Percentiles rank a stretch among this genome's conserved stretches.
These are phyloP conservation scores for Pleoardoris graminearum DNA, from an alignment of 2,329 filamentous ascomycete genomes.

Conservation along the genomic window DNA sequence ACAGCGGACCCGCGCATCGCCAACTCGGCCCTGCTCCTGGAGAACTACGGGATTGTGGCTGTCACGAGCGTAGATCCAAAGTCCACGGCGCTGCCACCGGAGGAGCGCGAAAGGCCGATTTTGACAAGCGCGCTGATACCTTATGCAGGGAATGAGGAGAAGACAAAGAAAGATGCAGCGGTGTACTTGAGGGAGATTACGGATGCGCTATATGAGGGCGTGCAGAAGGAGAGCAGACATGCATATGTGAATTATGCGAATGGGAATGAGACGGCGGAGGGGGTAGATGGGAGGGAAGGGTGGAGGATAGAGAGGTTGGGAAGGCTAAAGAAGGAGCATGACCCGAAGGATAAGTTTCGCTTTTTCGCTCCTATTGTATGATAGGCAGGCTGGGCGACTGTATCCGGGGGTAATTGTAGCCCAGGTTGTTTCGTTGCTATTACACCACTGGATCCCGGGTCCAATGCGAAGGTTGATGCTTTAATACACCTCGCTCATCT, in stretches of 20 bases:
- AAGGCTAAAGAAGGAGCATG: conserved; percentile 34
- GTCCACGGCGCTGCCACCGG: conserved; percentile 18
- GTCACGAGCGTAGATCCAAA: conserved; percentile 14
- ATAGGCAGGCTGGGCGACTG: no score
- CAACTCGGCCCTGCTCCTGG: conserved; percentile 19
- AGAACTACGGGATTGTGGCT: conserved; percentile 26
- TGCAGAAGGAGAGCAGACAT: conserved; percentile 17
- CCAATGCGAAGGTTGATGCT: no score
- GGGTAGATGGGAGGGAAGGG: conserved; percentile 37
- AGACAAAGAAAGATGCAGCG: conserved; percentile 14
- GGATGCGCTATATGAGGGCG: conserved; percentile 16
- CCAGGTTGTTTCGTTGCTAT: no score
- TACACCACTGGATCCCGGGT: no score
- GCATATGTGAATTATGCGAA: conserved; percentile 43
- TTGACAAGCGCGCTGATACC: conserved; percentile 17
- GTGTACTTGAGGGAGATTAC: conserved; percentile 10
- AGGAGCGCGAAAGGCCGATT: conserved; percentile 41
- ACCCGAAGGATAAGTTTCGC: conserved; percentile 32
- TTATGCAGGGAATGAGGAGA: conserved; percentile 18
- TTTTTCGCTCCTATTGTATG: conserved; percentile 28
- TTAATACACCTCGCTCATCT: no score
- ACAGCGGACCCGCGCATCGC: conserved; percentile 24
- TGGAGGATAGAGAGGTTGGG: conserved; percentile 31
- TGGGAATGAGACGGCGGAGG: conserved; percentile 29
- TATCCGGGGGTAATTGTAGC: no score